phyloP scores from a whole-genome alignment of 768 basidiomycete genomes.

The Cantharellus anzutake region DNA sequence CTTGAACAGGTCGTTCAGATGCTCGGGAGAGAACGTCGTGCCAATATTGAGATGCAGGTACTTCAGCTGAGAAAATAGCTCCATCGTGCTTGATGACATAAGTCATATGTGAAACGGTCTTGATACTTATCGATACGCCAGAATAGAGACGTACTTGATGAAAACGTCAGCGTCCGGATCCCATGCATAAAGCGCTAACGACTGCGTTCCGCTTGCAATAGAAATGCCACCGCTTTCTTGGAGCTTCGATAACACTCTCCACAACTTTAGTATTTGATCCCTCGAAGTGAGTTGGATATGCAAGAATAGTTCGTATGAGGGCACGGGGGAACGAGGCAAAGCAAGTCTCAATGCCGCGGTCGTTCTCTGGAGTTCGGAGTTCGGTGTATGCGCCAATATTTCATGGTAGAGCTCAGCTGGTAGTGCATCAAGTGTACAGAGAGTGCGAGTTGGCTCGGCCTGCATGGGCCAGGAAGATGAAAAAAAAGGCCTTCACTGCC shows the following conservation, averaged over 20 bases:
- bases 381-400: slow-evolving; percentile 35
- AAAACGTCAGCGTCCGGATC: slow-evolving; percentile 55
- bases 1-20: slow-evolving; percentile 49
- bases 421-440: slow-evolving; percentile 19
- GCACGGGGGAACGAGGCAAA: slow-evolving; percentile 40
- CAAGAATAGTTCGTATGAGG: slow-evolving; percentile 37
- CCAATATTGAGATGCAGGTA: slow-evolving; percentile 50
- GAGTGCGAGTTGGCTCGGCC: slow-evolving; percentile 5
- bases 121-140: neutral
- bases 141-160: slow-evolving; percentile 24
- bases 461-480: slow-evolving; percentile 18
- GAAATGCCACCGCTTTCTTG: slow-evolving; percentile 20
- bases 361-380: slow-evolving; percentile 28
- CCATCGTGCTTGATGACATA: slow-evolving; percentile 22
- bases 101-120: neutral
- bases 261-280: slow-evolving; percentile 35
- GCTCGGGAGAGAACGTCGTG: slow-evolving; percentile 64
- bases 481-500: slow-evolving; percentile 29
- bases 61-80: slow-evolving; percentile 31
- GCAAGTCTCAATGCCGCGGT: slow-evolving; percentile 41
- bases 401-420: slow-evolving; percentile 49
- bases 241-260: slow-evolving; percentile 22
- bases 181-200: slow-evolving; percentile 42
- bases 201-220: slow-evolving; percentile 11
- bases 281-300: slow-evolving; percentile 30